Percentiles rank a stretch among this genome's conserved stretches.
Conservation (phyloP, 2,329 filamentous ascomycete species). For the Ophiostoma tasmaniense region DNA sequence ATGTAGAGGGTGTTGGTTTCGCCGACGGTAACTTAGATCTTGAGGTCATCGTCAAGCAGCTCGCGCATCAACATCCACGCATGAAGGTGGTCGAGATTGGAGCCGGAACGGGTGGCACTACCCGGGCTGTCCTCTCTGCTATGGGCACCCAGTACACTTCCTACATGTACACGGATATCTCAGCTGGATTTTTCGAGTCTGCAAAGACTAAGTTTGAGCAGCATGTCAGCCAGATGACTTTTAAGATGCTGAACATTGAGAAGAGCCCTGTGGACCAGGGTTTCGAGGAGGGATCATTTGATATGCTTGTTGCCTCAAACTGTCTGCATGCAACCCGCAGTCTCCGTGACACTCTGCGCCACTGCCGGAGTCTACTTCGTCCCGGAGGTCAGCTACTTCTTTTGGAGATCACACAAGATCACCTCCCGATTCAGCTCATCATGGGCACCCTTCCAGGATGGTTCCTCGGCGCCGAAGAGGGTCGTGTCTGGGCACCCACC, state of each 20-base stretch:
- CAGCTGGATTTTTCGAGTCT: background rate
- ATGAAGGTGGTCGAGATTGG: background rate
- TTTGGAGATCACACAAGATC: background rate
- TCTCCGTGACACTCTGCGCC: background rate
- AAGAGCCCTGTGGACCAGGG: background rate
- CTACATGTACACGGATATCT: background rate
- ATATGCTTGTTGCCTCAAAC: background rate
- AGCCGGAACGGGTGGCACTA: background rate
- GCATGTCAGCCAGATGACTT: background rate
- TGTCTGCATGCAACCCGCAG: background rate
- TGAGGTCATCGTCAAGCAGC: background rate
- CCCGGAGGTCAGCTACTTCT: background rate
- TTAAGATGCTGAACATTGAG: background rate
- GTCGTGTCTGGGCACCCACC: background rate
- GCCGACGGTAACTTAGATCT: background rate
- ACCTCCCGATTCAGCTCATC: background rate
- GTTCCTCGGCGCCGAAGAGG: background rate
- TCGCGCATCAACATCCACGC: background rate
- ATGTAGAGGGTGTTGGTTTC: background rate
- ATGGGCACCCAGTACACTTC: background rate
- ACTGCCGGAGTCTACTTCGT: background rate
- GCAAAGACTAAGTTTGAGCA: background rate
- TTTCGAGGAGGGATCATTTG: background rate
- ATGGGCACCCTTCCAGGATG: background rate
- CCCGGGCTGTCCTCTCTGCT: background rate